Evolutionary conservation across 768 basidiomycete species (phyloP), one percentile per base, ranked within the genome.

Genomic region (Kondoa subrosea): DNA sequence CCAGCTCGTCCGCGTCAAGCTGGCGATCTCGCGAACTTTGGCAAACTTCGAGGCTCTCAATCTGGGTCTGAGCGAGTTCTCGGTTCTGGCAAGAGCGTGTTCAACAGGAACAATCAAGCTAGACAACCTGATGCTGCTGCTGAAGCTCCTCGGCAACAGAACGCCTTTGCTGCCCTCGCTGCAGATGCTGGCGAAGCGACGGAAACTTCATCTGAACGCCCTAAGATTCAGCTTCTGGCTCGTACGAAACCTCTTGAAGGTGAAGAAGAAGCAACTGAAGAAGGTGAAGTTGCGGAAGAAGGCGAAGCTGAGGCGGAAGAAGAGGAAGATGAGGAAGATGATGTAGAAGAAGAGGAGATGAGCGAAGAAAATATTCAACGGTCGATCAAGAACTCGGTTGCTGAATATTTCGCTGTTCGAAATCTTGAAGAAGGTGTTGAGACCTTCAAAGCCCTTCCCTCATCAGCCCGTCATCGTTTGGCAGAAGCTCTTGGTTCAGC

Each of bases 381-480:
- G 34, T 70, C 34, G 56, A 65, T 69, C 57, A 62, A 64, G 21
- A 25, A 61, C 31, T 40, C 1, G 12, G 57, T 66, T 17, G 21
- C 29, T 15, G 58, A 96, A 80, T 87, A 90, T 80, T 91, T 86
- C 77, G 83, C 81, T 71, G 84, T 89, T 72, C 86, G 88, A 71
- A 87, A 85, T 74, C 76, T 95, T 67, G 85, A 86, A 34, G 92
- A 95, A 77, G 91, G 88, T 15, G 89, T 89, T 72, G 82, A 82
- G 29, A 92, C 91, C 80, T 91, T 93, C 79, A 81, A 83, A 63
- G 82, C 80, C 25, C 80, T 96, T 30, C 85, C 89, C 3, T 77
- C 81, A 29, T 81, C 81, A 68, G 82, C 86, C 73, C 85, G 86
- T 50, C 78, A 77, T 67, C 78, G 77, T 26, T 82, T 97, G 32